Percentiles rank a stretch among this genome's conserved stretches.
Evolutionary conservation across 345 rosid species (phyloP).

Genomic region (Viola odorata): DNA sequence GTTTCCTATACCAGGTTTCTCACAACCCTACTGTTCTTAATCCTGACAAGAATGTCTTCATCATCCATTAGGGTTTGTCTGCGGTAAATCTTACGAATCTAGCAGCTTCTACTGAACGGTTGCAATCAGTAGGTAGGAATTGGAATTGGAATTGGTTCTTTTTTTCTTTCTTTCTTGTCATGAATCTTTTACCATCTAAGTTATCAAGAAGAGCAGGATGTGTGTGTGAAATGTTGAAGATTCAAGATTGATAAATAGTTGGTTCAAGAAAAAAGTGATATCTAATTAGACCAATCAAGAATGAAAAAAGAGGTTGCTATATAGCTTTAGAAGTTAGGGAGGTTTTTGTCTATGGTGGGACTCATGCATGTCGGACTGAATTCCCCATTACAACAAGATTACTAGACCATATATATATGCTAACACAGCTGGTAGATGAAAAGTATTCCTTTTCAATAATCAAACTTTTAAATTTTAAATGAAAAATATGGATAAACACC

Average conservation of each 20-base stretch:
- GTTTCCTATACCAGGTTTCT: conserved; percentile 15
- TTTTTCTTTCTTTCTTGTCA: no score
- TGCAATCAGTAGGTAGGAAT: no score
- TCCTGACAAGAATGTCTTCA: conserved; percentile 4
- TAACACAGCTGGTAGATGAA: not conserved
- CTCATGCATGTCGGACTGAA: conserved; percentile 22
- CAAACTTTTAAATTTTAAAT: not conserved
- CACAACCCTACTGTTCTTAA: conserved; percentile 2
- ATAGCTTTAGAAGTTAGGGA: conserved; percentile 17
- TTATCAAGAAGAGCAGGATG: no score
- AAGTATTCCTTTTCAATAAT: conserved; percentile 8
- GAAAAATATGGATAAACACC: not conserved
- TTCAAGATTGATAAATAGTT: no score
- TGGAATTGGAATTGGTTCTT: no score
- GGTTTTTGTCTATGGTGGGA: conserved; percentile 29
- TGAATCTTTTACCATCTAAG: no score
- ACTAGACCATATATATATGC: conserved; percentile 2
- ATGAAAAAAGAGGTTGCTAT: conserved; percentile 3
- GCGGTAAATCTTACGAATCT: no score
- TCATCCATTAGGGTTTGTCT: not conserved
- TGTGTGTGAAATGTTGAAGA: no score
- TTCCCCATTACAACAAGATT: conserved; percentile 7
- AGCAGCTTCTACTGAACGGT: no score
- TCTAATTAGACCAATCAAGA: conserved; percentile 1
- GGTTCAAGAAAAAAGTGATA: not conserved